A percentile compares a stretch with the other conserved stretches of the same genome.
Evolutionary conservation across 345 rosid species (phyloP).

Genomic region (Pistacia atlantica): DNA sequence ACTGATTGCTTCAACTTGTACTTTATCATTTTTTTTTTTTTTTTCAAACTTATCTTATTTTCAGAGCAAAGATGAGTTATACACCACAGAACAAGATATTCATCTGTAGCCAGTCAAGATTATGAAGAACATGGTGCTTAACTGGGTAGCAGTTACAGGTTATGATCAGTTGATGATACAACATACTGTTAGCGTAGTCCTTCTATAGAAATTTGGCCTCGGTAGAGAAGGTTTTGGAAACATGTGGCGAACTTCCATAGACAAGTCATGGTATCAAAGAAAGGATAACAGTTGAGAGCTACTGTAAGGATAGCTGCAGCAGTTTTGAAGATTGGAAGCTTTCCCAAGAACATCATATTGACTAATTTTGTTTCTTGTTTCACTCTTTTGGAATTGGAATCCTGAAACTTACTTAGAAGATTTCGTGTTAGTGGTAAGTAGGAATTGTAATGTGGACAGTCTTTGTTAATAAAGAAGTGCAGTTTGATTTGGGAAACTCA

Average conservation of each 20-base stretch:
- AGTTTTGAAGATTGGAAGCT: background rate
- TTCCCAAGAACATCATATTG: background rate
- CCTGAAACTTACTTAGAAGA: no score
- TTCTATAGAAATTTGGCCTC: background rate
- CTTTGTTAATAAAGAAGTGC: no score
- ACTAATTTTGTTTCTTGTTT: no score
- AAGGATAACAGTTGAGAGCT: background rate
- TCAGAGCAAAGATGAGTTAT: conserved; percentile 73
- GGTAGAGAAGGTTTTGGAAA: background rate
- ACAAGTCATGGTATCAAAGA: background rate
- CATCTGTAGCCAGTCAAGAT: conserved; percentile 66
- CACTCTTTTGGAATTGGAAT: no score
- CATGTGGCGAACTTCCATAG: background rate
- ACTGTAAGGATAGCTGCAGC: background rate
- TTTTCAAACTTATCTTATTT: conserved; percentile 5
- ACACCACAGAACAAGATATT: conserved; percentile 68
- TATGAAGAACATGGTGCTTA: conserved; percentile 70
- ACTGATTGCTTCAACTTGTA: background rate
- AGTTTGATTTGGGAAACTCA: no score
- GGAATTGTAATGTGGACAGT: no score
- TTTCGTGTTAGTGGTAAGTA: no score
- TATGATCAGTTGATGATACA: conserved; percentile 13
- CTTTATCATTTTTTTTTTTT: background rate
- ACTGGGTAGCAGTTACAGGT: conserved; percentile 53
- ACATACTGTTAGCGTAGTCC: background rate